Evolutionary conservation across 257 asterid genomes (phyloP), one percentile per base, ranked within the genome.

Genomic region (Scutellaria barbata): DNA sequence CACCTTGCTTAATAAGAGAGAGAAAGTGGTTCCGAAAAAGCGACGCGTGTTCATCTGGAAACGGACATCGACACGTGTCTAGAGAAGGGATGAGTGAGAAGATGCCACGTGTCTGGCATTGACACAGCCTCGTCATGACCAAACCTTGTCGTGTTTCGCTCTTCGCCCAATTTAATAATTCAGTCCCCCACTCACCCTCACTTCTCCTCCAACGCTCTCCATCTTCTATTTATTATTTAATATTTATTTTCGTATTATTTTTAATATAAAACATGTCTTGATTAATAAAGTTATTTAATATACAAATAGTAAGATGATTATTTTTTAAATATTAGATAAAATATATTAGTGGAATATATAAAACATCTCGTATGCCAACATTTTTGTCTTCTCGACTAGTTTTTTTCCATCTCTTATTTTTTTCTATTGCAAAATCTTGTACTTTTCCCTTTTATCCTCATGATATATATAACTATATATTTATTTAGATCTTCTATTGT

Each of bases 11-110:
- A 67, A 66, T 67, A 68, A 67, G 68, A 69, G 67, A 74, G 80
- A 79, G 77, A 79, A 59, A 41, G 69, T n/a, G 1, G 25, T 22
- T 22, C 25, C 25, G 1, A 2, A 22, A 22, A 11, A 40, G 47
- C 12, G 74, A 74, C 80, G 80, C 80, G 80, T 75, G 83, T 79
- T 68, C 12, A 10, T 0, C 17, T 20, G 3, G 12, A 77, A 57
- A 14, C 5, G 37, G 47, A 58, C 39, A 69, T 6, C 6, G 74
- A 75, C 78, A 75, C 80, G 80, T 79, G 78, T 71, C 54, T 1
- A 33, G 67, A 42, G 12, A 6, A 17, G 25, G 42, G 40, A 64
- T 58, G 66, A 53, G 12, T 71, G 35, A 66, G 7, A n/a, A 14
- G 0, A 0, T 7, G 73, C 67, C 80, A 79, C 80, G 76, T 75